Evolutionary conservation across 345 rosid genomes (phyloP), one percentile per base, ranked within the genome.

Genomic region (Rhizophora apiculata): DNA sequence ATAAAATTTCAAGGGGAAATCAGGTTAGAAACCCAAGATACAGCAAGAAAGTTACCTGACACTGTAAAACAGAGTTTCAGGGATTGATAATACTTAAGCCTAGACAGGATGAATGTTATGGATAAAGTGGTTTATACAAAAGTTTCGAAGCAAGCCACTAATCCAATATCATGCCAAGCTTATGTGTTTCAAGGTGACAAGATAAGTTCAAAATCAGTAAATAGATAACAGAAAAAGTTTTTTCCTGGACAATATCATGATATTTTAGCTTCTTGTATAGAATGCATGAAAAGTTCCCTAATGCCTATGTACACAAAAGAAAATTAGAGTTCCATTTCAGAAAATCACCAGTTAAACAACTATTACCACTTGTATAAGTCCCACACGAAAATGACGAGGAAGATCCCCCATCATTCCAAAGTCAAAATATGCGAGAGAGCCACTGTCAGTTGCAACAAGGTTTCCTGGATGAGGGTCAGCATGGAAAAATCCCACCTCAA

Each of bases 401-500:
- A 94, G 87, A 65, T 91, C 93, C 24, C 97, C 97, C 97, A 94
- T 88, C 97, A 95, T 95, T 59, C 96, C 99, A 72, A 92, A 95
- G 83, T 95, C 99, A 68, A 95, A 87, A 82, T 92, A 95, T 60
- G 92, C 99, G 60, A 95, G 93, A 79, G 74, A 77, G 34, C 97
- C 97, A 70, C 79, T 71, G 39, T 71, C 72, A 52, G 85, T 78
- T 46, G 96, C 99, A 71, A 92, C 93, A 72, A 95, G 97, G 71
- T 95, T 95, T 82, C 99, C 99, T 68, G 99, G 99, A 81, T 95
- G 97, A 15, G 97, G 97, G 79, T 95, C 99, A 49, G 99, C 99
- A 80, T 95, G 99, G 79, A 95, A 95, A 83, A 88, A 95, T 65
- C 99, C 99, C 55, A 85, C 89, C 83, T 95, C 97, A 69, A 95